Evolutionary conservation across 805 yeast genomes (phyloP), one percentile per base, ranked within the genome.

Genomic region (Yarrowia sp.): DNA sequence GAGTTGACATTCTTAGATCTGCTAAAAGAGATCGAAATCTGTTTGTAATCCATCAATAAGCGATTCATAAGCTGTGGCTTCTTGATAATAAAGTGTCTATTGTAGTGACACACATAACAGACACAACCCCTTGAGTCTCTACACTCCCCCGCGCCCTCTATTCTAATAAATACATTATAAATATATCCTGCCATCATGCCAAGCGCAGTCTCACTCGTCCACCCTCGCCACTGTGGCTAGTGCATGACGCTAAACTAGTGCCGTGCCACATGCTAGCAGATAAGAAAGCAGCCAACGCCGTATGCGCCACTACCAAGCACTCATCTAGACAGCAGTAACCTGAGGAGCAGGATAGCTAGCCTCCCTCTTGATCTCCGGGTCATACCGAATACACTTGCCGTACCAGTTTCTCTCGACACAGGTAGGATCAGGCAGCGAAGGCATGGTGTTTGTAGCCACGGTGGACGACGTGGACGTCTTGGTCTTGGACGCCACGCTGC

Each of bases 391-490:
- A 64, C 77, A 75, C 53, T 68, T 50, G 22, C 76, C 75, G 40
- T 70, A 74, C 76, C 76, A 74, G 14, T 69, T 72, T 9, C 88
- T 75, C 72, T 83, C 79, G 53, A 85, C 72, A 73, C 89, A 86
- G 70, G 81, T 48, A 11, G 70, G 69, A 15, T 63, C 64, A 0
- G 42, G 59, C 5, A 52, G 58, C 5, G 55, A n/a, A 14, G 70
- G 50, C 56, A 36, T 43, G 41, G 70, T 58, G 52, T 69, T 67
- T 2, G 45, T 40, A 16, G 69, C 45, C 10, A 48, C 16, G 40
- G 38, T 22, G 7, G 52, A 15, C n/a, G 64, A 46, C 36, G 53
- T 41, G 10, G n/a, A 38, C 1, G 67, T 42, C 36, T 35, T 35
- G 10, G 67, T 46, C 36, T 15, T 36, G n/a, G 67, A 36, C 7